phyloP scores from a whole-genome alignment of 2,329 filamentous ascomycete genomes.

The Diaporthe eres region DNA sequence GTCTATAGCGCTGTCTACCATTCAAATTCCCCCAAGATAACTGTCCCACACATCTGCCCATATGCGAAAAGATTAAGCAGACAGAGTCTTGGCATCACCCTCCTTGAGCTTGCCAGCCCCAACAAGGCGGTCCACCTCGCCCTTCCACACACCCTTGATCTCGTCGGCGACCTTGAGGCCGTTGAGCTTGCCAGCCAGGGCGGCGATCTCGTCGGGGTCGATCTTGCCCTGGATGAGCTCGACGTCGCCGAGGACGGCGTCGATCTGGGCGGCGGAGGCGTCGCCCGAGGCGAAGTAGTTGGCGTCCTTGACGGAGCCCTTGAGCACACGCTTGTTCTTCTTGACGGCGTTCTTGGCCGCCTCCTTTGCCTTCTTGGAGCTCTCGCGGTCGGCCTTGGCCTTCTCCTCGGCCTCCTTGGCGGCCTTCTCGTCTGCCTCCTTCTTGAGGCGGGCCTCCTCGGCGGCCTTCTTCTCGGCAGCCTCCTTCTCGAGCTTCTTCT shows the following conservation, averaged over 20 bases:
- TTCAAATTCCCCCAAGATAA: neutral
- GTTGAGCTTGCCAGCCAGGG: constrained; percentile 84
- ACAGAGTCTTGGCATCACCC: constrained; percentile 80
- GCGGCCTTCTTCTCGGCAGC: constrained; percentile 88
- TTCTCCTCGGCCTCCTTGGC: constrained; percentile 88
- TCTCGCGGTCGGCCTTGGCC: constrained; percentile 87
- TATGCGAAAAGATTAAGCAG: constrained; percentile 47
- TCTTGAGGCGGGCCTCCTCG: constrained; percentile 87
- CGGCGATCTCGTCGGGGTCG: constrained; percentile 90
- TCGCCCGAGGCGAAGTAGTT: constrained; percentile 92
- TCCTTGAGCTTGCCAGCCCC: constrained; percentile 89
- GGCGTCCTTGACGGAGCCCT: constrained; percentile 93
- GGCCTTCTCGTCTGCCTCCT: constrained; percentile 85
- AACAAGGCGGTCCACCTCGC: constrained; percentile 83
- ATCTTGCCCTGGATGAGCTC: constrained; percentile 91
- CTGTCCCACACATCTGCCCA: neutral
- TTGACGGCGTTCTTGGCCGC: constrained; percentile 98
- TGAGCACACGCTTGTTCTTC: constrained; percentile 99
- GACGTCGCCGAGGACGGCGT: constrained; percentile 86
- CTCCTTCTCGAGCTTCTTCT: constrained; percentile 91
- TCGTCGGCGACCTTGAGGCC: constrained; percentile 83
- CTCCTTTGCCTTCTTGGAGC: constrained; percentile 96
- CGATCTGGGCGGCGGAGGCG: constrained; percentile 81
- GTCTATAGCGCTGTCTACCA: constrained; percentile 25
- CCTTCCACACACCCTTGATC: constrained; percentile 87